Evolutionary conservation across 2,329 filamentous ascomycete genomes (phyloP).

Genomic region (Colletotrichum sp.): DNA sequence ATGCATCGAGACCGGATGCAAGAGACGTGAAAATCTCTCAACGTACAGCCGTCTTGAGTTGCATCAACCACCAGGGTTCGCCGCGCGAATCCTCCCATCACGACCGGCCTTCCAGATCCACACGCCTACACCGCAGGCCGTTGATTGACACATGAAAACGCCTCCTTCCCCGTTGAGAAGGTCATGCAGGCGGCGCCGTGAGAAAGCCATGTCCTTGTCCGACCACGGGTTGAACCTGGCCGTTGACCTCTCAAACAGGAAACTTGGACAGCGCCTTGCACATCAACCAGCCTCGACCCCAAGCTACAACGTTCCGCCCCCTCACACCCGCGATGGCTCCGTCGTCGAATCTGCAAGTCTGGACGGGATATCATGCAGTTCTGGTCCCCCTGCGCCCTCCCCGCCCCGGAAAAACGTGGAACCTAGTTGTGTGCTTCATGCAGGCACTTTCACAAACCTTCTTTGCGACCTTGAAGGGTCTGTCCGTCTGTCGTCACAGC

Average conservation of each 20-base stretch:
- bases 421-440: constrained; percentile 1
- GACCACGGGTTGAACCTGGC: not conserved
- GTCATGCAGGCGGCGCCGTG: not conserved
- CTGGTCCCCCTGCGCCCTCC: not conserved
- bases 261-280: not conserved
- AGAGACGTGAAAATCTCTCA: not conserved
- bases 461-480: not conserved
- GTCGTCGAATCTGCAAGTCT: not conserved
- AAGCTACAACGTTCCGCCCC: not conserved
- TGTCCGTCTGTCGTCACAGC: not conserved
- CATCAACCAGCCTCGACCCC: not conserved
- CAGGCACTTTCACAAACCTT: not conserved
- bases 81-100: not conserved
- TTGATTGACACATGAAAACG: not conserved
- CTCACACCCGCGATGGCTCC: not conserved
- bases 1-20: not conserved
- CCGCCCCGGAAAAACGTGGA: not conserved
- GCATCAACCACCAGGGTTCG: constrained; percentile 6
- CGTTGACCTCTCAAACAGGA: constrained; percentile 1
- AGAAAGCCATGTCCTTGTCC: constrained; percentile 3
- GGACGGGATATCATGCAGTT: not conserved
- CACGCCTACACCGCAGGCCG: not conserved
- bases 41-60: constrained; percentile 9
- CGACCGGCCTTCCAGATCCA: not conserved
- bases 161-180: not conserved